These are phyloP conservation scores for Rhodotorula sphaerocarpa DNA, from an alignment of 768 basidiomycete species.

Conservation along the genomic window DNA sequence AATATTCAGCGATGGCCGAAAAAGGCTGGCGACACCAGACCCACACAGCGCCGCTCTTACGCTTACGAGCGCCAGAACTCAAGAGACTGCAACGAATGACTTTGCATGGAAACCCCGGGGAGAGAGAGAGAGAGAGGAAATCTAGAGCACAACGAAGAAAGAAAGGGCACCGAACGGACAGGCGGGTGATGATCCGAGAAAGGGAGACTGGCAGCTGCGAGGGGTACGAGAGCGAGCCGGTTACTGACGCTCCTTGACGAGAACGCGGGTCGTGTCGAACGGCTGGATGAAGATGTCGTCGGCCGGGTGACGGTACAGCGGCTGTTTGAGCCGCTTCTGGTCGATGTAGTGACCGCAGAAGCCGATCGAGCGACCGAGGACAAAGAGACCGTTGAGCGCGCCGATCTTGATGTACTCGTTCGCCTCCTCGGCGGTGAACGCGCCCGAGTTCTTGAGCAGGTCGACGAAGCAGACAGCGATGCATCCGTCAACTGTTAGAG, in stretches of 20 bases:
- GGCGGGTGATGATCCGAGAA: neutral
- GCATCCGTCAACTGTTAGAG: neutral
- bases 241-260: constrained; percentile 29
- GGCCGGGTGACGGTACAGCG: constrained; percentile 53
- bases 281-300: constrained; percentile 33
- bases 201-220: neutral
- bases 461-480: constrained; percentile 21
- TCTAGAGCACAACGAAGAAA: no score
- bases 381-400: constrained; percentile 90
- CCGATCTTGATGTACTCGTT: constrained; percentile 97
- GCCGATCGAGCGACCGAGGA: constrained; percentile 92
- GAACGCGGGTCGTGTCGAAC: constrained; percentile 16
- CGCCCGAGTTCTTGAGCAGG: constrained; percentile 52
- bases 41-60: no score
- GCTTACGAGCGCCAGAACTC: no score
- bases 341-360: constrained; percentile 70
- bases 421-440: constrained; percentile 90
- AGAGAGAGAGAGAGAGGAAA: no score
- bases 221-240: no score
- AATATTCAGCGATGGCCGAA: no score
- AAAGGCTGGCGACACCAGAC: no score
- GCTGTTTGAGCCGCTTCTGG: constrained; percentile 62
- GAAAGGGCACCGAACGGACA: neutral
- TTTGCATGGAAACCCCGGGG: no score
- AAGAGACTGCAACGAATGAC: no score